phyloP scores from a whole-genome alignment of 495 filamentous ascomycete genomes.

The Xylaria bambusicola region DNA sequence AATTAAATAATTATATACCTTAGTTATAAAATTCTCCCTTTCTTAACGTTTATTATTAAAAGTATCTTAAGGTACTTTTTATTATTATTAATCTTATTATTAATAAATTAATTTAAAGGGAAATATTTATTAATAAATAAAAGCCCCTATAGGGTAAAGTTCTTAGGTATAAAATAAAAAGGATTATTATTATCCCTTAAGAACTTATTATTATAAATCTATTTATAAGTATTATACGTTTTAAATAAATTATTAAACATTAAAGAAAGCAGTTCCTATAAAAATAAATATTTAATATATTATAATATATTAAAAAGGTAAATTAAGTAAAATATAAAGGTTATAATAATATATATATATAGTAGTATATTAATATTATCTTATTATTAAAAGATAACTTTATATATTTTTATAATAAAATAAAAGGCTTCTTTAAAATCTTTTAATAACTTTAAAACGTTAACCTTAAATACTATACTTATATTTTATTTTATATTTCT shows the following conservation, averaged over 20 bases:
- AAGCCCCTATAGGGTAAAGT: conserved; percentile 77
- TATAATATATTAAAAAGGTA: conserved; percentile 53
- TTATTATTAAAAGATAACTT: conserved; percentile 59
- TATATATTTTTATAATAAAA: conserved; percentile 36
- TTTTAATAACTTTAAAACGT: conserved; percentile 18
- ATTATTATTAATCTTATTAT: conserved; percentile 72
- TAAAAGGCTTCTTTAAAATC: conserved; percentile 30
- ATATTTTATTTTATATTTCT: conserved; percentile 20
- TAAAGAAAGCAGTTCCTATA: conserved; percentile 65
- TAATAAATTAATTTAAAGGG: conserved; percentile 68
- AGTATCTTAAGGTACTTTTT: conserved; percentile 70
- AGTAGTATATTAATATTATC: conserved; percentile 67
- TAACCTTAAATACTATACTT: not conserved
- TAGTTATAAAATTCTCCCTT: conserved; percentile 73
- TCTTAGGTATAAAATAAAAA: conserved; percentile 72
- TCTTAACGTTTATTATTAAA: conserved; percentile 62
- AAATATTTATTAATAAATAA: conserved; percentile 71
- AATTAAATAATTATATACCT: conserved; percentile 56
- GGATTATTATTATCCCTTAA: conserved; percentile 53
- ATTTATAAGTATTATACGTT: conserved; percentile 39
- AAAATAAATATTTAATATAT: conserved; percentile 50
- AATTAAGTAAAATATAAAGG: conserved; percentile 65
- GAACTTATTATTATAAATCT: conserved; percentile 55
- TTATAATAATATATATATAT: conserved; percentile 67
- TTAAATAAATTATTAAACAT: conserved; percentile 67